Conservation (phyloP, 2,329 filamentous ascomycete species). For the Chalaropsis thielavioides region DNA sequence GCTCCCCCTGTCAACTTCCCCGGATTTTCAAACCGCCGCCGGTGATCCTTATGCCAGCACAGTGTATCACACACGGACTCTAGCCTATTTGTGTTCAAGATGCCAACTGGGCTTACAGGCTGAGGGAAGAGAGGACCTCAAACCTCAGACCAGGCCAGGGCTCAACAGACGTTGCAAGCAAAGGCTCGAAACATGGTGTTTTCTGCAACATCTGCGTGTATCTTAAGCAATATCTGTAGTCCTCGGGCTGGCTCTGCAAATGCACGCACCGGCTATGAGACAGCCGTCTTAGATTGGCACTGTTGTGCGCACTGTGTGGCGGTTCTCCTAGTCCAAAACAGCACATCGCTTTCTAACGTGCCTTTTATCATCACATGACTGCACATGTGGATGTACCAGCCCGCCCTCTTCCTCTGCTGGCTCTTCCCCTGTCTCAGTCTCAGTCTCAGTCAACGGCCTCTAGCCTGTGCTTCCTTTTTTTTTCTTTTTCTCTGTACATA, state of each 20-base stretch:
- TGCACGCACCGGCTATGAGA: background rate
- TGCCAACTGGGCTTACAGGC: no score
- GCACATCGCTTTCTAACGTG: no score
- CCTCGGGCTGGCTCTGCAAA: background rate
- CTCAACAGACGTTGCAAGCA: background rate
- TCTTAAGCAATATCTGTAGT: background rate
- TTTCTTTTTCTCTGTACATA: background rate
- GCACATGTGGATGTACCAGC: background rate
- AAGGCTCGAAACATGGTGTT: background rate
- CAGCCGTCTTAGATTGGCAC: background rate
- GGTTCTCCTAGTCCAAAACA: no score
- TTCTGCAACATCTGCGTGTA: background rate
- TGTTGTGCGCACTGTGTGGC: no score
- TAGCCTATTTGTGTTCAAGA: background rate
- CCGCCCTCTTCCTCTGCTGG: background rate
- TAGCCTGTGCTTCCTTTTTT: background rate
- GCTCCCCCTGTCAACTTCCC: conserved; percentile 2
- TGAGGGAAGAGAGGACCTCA: no score
- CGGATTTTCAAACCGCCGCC: conserved; percentile 1
- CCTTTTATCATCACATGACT: background rate
- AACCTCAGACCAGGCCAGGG: background rate
- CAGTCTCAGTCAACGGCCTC: background rate
- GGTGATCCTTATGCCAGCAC: background rate
- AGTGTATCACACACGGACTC: background rate
- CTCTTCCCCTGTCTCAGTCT: background rate